Base-by-base conservation (phyloP, 2,329 filamentous ascomycete species). In the Xylariaceae sp. region DNA sequence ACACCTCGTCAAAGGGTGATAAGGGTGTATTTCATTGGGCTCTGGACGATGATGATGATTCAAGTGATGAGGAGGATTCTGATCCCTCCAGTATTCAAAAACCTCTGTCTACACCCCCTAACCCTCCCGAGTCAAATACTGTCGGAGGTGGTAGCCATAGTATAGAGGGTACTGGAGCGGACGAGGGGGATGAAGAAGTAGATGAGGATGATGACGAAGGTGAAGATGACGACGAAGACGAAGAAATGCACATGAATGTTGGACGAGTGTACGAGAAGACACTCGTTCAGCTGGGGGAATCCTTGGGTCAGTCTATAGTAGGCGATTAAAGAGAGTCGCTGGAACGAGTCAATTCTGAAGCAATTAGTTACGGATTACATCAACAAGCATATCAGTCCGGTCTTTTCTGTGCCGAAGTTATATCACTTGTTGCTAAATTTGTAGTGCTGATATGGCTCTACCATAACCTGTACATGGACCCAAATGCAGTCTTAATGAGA, bases 191-290 rank as follows among this genome's bases (percentile, higher is more conserved):
- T n/a, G 66, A 65, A 39, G 53, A 34, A 4, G 23, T 51, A 37
- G 55, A 37, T 5, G 56, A 57, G 9, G 67, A 58, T 23, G 52
- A 62, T 3, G 63, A 64, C 7, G 67, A 72, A 17, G 70, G 73
- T 44, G 62, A 62, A n/a, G 74, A 74, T 1, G 70, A 68, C 3
- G 68, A 66, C 1, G 74, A 76, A 7, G 73, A 74, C 50, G 73
- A 72, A 18, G 78, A 80, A 39, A 70, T 84, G 66, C 81, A 89
- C 64, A 85, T 92, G 80, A 86, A 73, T 59, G 67, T 68, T 23
- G 64, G 61, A 3, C 62, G 68, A 58, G 71, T 69, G 11, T 71
- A 69, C 59, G 72, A 73, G 49, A 70, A 67, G 55, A 77, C 73
- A 51, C 71, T 84, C 37, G 61, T 74, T 64, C 71, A 76, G n/a